These are phyloP conservation scores for Penicillium polonicum DNA, from an alignment of 2,329 filamentous ascomycete genomes.

Conservation along the genomic window DNA sequence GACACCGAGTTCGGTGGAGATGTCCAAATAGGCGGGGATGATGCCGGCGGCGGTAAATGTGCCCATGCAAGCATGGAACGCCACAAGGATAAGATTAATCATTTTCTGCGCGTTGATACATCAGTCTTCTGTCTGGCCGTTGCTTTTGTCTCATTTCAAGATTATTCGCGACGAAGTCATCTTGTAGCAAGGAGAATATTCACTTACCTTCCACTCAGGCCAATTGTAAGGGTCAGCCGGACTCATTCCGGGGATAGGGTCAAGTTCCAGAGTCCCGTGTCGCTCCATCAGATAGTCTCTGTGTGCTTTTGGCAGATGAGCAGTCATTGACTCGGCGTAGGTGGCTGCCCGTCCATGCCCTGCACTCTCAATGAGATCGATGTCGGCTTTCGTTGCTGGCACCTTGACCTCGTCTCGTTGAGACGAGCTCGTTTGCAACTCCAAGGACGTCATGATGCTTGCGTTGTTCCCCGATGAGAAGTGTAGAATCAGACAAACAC, in stretches of 20 bases:
- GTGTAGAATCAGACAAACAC: not conserved
- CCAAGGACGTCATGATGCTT: constrained; percentile 26
- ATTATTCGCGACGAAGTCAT: not conserved
- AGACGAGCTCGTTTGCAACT: constrained; percentile 29
- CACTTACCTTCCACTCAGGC: constrained; percentile 52
- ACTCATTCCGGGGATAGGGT: constrained; percentile 53
- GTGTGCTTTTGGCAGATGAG: constrained; percentile 31
- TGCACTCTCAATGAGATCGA: constrained; percentile 33
- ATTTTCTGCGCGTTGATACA: constrained; percentile 46
- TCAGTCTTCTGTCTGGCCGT: constrained; percentile 1
- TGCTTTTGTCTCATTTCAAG: not conserved
- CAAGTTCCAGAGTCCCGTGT: constrained; percentile 57
- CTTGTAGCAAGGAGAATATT: not conserved
- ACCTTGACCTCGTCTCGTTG: constrained; percentile 13
- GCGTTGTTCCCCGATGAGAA: not conserved
- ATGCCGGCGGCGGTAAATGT: constrained; percentile 58
- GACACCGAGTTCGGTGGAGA: constrained; percentile 52
- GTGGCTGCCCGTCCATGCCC: constrained; percentile 25
- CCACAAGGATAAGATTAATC: constrained; percentile 55
- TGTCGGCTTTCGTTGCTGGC: constrained; percentile 23
- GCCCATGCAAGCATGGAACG: constrained; percentile 59
- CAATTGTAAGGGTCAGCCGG: constrained; percentile 59
- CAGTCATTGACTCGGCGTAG: constrained; percentile 29
- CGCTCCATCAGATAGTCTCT: constrained; percentile 53
- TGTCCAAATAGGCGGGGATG: constrained; percentile 56